These are phyloP conservation scores for Fusarium sambucinum DNA, from an alignment of 2,329 filamentous ascomycete species.

Conservation along the genomic window DNA sequence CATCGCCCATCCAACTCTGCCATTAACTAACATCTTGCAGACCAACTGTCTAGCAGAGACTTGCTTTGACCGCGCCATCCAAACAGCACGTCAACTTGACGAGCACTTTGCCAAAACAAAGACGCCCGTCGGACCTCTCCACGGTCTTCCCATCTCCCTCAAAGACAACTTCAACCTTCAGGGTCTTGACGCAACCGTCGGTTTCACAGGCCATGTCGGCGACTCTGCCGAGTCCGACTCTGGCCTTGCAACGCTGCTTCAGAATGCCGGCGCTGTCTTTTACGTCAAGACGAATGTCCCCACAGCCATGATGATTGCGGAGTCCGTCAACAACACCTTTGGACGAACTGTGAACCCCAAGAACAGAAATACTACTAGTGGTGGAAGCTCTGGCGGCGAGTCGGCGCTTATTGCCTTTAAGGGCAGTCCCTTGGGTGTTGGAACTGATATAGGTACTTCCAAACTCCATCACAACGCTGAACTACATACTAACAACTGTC, in stretches of 20 bases:
- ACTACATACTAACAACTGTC: fast-evolving
- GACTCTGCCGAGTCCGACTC: conserved; percentile 64
- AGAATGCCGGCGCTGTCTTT: conserved; percentile 63
- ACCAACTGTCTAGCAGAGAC: conserved; percentile 66
- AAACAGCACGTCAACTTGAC: conserved; percentile 62
- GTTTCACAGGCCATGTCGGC: conserved; percentile 72
- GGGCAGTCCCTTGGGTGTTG: conserved; percentile 71
- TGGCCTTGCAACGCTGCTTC: conserved; percentile 57
- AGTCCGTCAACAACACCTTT: conserved; percentile 74
- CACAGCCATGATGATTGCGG: conserved; percentile 77
- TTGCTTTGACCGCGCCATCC: conserved; percentile 66
- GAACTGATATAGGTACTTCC: conserved; percentile 67
- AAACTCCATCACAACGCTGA: fast-evolving
- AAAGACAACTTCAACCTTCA: conserved; percentile 78
- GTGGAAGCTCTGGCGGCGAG: conserved; percentile 76
- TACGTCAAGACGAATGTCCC: conserved; percentile 70
- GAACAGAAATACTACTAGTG: conserved; percentile 69
- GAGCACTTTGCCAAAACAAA: conserved; percentile 61
- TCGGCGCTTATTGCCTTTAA: conserved; percentile 70
- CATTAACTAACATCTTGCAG: conserved; percentile 38
- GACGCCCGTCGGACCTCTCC: conserved; percentile 69
- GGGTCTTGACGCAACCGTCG: conserved; percentile 71
- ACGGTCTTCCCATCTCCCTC: conserved; percentile 73
- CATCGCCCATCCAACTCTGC: too few species aligned
- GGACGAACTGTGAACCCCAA: conserved; percentile 72